phyloP scores from a whole-genome alignment of 2,329 filamentous ascomycete genomes.

The Blumeria hordei region DNA sequence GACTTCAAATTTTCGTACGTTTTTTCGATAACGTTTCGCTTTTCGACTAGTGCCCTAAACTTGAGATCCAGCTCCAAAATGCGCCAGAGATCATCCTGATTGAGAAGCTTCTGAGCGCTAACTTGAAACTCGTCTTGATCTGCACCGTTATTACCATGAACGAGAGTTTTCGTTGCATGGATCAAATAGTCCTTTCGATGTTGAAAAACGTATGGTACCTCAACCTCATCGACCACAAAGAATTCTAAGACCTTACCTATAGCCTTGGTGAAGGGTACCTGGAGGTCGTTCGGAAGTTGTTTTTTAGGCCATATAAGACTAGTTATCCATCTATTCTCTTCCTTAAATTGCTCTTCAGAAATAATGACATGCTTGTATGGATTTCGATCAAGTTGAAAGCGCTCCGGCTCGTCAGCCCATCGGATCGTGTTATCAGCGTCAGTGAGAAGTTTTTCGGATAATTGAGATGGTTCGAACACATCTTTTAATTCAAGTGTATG shows the following conservation, averaged over 20 bases:
- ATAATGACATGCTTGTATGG: conserved; percentile 57
- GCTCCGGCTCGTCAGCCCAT: conserved; percentile 70
- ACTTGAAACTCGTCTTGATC: conserved; percentile 51
- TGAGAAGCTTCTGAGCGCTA: conserved; percentile 65
- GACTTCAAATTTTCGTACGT: conserved; percentile 50
- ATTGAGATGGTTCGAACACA: conserved; percentile 89
- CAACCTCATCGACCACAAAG: conserved; percentile 79
- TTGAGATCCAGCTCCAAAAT: conserved; percentile 89
- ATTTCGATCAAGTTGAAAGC: conserved; percentile 78
- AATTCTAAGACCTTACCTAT: conserved; percentile 86
- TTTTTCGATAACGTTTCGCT: conserved; percentile 63
- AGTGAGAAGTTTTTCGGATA: conserved; percentile 82
- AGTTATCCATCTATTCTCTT: conserved; percentile 82
- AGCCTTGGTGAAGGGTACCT: conserved; percentile 63
- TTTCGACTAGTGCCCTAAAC: conserved; percentile 78
- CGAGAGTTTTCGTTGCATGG: conserved; percentile 48
- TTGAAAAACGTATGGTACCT: conserved; percentile 94
- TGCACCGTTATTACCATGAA: conserved; percentile 36
- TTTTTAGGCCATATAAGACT: conserved; percentile 80
- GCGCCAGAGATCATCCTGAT: conserved; percentile 83
- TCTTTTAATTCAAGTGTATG: conserved; percentile 84
- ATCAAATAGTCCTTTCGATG: conserved; percentile 96
- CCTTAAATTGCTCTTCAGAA: conserved; percentile 62
- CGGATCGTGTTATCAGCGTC: conserved; percentile 88
- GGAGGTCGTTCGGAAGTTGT: conserved; percentile 36